These are phyloP conservation scores for Logfia minima DNA, from an alignment of 129 eudicot species.

Conservation along the genomic window DNA sequence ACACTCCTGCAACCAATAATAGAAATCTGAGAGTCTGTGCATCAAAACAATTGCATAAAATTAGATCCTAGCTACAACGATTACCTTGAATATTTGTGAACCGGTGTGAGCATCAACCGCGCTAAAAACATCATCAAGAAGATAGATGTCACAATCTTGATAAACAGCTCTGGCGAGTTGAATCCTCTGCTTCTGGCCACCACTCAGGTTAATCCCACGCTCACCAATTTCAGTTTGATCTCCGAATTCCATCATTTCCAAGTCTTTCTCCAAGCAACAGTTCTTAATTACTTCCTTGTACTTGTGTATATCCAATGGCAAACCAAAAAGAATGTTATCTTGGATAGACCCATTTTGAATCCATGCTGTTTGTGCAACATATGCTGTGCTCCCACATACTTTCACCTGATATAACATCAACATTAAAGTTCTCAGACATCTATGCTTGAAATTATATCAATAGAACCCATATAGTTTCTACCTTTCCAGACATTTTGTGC, in stretches of 20 bases:
- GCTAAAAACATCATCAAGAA: slow-evolving; percentile 60
- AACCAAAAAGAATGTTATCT: slow-evolving; percentile 74
- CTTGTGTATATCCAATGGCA: slow-evolving; percentile 60
- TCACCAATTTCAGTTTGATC: slow-evolving; percentile 77
- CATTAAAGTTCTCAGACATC: slow-evolving; percentile 4
- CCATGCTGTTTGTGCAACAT: slow-evolving; percentile 93
- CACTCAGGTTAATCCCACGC: slow-evolving; percentile 59
- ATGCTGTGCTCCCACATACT: slow-evolving; percentile 87
- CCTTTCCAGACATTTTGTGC: slow-evolving; percentile 68
- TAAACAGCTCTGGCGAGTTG: slow-evolving; percentile 65
- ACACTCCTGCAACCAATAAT: slow-evolving; percentile 46
- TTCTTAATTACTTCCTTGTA: slow-evolving; percentile 59
- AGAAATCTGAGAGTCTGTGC: slow-evolving; percentile 5
- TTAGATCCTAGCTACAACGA: background rate
- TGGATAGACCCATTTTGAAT: slow-evolving; percentile 72
- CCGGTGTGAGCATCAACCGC: slow-evolving; percentile 67
- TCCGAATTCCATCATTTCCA: slow-evolving; percentile 90
- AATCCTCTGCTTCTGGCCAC: slow-evolving; percentile 62
- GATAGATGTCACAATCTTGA: slow-evolving; percentile 55
- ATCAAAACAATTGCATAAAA: background rate
- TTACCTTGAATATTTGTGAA: slow-evolving; percentile 52
- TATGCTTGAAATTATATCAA: background rate
- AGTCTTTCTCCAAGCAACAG: slow-evolving; percentile 84
- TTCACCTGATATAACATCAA: slow-evolving; percentile 51
- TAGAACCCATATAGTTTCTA: slow-evolving; percentile 12